phyloP scores from a whole-genome alignment of 2,329 filamentous ascomycete genomes.

The Cercospora zeae-maydis region DNA sequence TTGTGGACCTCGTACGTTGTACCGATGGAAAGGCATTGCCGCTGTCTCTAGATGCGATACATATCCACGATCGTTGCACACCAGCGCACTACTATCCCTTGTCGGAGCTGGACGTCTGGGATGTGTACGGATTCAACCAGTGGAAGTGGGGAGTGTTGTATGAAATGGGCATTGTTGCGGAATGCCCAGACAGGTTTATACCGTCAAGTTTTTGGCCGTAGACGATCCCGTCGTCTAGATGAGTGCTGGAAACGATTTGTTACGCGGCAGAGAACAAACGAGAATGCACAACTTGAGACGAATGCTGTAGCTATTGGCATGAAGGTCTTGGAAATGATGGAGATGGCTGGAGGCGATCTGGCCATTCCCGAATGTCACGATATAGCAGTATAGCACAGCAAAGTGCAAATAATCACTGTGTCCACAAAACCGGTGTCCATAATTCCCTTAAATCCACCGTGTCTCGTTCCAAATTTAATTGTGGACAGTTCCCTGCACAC shows the following conservation, averaged over 20 bases:
- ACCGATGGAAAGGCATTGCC: background rate
- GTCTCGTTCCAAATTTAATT: background rate
- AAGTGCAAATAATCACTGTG: background rate
- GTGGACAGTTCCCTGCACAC: background rate
- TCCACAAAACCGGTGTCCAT: background rate
- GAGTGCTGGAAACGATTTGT: too few species aligned
- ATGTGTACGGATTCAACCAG: background rate
- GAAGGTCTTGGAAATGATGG: too few species aligned
- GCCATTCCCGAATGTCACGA: too few species aligned
- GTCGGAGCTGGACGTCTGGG: background rate
- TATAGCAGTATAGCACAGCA: too few species aligned
- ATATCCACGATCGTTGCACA: background rate
- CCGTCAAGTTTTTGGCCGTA: too few species aligned
- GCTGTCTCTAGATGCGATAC: background rate
- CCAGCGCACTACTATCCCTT: background rate
- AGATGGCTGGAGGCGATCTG: too few species aligned
- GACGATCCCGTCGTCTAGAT: too few species aligned
- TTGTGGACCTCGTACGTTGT: background rate
- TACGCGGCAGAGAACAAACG: too few species aligned
- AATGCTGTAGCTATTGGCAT: too few species aligned
- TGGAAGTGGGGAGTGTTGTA: background rate
- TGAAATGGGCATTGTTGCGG: background rate
- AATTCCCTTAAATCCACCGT: background rate
- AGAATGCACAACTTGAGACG: too few species aligned
- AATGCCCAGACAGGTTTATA: too few species aligned